phyloP scores from a whole-genome alignment of 1,139 yeast genomes.

The Taphrina pruni region DNA sequence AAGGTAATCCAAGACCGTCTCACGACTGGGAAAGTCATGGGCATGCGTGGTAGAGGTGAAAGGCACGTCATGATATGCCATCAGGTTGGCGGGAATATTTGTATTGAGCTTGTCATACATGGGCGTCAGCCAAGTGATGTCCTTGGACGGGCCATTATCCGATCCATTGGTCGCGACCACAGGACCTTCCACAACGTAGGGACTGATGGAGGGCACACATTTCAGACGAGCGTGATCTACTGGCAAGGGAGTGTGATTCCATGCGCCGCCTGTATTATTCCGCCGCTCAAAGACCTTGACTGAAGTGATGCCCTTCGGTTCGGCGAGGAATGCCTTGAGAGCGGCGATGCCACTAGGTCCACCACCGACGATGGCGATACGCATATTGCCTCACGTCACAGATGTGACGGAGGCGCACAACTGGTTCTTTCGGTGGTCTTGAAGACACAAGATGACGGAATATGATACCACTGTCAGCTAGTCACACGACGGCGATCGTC shows the following conservation, averaged over 20 bases:
- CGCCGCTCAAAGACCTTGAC: constrained; percentile 59
- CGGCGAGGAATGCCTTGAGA: constrained; percentile 61
- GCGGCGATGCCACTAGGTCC: constrained; percentile 73
- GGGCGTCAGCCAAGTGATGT: constrained; percentile 43
- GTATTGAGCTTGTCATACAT: constrained; percentile 44
- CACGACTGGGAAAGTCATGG: constrained; percentile 33
- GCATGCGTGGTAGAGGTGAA: constrained; percentile 3
- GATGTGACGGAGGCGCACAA: too few species aligned
- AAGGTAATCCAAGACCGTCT: constrained; percentile 29
- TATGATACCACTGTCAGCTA: not conserved
- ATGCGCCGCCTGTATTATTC: constrained; percentile 60
- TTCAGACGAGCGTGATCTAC: not conserved
- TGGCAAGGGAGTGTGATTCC: constrained; percentile 53
- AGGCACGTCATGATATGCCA: constrained; percentile 32
- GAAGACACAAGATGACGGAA: not conserved
- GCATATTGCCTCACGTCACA: not conserved
- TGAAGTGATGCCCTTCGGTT: constrained; percentile 51
- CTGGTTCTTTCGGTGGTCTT: too few species aligned
- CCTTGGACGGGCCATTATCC: not conserved
- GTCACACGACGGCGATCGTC: too few species aligned
- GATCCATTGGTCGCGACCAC: not conserved
- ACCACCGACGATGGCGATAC: constrained; percentile 53
- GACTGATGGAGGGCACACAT: constrained; percentile 41
- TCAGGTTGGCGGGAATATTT: constrained; percentile 40
- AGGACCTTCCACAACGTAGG: constrained; percentile 27